These are phyloP conservation scores for Diphasiastrum complanatum DNA, from an alignment of 83 land plant species.

Conservation along the genomic window DNA sequence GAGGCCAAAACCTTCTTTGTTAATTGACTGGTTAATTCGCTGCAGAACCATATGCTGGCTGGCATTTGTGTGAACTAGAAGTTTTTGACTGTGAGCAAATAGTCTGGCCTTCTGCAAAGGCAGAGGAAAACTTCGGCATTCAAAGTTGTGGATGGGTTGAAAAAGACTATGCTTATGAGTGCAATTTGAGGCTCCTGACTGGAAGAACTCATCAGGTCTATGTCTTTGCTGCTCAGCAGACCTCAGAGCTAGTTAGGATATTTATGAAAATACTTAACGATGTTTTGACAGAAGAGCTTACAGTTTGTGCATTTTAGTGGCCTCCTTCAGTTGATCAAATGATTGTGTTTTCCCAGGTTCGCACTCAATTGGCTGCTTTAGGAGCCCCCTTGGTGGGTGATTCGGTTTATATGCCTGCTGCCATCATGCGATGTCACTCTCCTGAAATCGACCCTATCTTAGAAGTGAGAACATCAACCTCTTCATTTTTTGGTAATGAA, in stretches of 20 bases:
- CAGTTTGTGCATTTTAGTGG: neutral
- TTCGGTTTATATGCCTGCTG: slow-evolving; percentile 88
- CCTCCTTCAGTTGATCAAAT: neutral
- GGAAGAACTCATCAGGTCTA: slow-evolving; percentile 95
- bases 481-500: neutral
- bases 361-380: slow-evolving; percentile 87
- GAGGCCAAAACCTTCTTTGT: no score
- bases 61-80: slow-evolving; percentile 78
- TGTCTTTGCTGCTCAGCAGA: neutral
- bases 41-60: slow-evolving; percentile 49
- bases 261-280: neutral
- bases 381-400: slow-evolving; percentile 92
- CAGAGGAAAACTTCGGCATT: slow-evolving; percentile 37
- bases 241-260: neutral
- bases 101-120: slow-evolving; percentile 57
- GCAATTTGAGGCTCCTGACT: slow-evolving; percentile 69
- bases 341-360: slow-evolving; percentile 45
- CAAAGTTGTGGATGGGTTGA: slow-evolving; percentile 64
- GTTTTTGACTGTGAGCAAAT: slow-evolving; percentile 75
- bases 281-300: neutral
- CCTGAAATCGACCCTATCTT: slow-evolving; percentile 53
- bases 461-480: slow-evolving; percentile 6
- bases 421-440: slow-evolving; percentile 31
- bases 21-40: neutral
- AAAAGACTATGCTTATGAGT: slow-evolving; percentile 62